Conservation (phyloP, 2,329 filamentous ascomycete genomes). For the Aspergillus glaucus region DNA sequence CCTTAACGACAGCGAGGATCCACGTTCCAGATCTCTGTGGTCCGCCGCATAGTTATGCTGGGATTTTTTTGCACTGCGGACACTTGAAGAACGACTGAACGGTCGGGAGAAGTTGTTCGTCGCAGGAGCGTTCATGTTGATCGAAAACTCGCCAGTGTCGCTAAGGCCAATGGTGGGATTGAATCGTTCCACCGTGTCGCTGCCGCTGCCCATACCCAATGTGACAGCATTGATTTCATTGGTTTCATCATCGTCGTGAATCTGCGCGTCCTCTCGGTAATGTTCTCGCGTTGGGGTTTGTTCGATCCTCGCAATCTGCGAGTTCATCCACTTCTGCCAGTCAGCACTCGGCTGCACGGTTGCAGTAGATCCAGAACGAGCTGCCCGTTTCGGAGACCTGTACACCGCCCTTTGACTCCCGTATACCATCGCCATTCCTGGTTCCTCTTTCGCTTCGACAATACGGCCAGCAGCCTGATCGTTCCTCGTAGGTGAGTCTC, state of each 20-base stretch:
- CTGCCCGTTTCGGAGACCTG: constrained; percentile 22
- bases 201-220: background rate
- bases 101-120: constrained; percentile 34
- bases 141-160: background rate
- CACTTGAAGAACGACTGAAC: constrained; percentile 28
- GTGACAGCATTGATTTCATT: background rate
- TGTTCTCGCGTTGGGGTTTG: constrained; percentile 25
- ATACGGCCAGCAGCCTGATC: constrained; percentile 2
- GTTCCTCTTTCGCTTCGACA: constrained; percentile 13
- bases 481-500: constrained; percentile 18
- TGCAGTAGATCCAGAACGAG: constrained; percentile 1
- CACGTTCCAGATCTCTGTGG: background rate
- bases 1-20: constrained; percentile 10
- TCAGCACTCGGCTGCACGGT: constrained; percentile 22
- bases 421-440: constrained; percentile 35
- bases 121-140: constrained; percentile 5
- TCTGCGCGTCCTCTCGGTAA: constrained; percentile 34
- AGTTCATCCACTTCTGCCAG: constrained; percentile 34
- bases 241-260: constrained; percentile 22
- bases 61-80: constrained; percentile 14
- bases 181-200: background rate
- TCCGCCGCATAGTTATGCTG: constrained; percentile 6
- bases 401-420: constrained; percentile 23
- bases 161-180: background rate
- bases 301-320: constrained; percentile 29